These are phyloP conservation scores for Aspergillus fijiensis DNA, from an alignment of 2,329 filamentous ascomycete species.

Conservation along the genomic window DNA sequence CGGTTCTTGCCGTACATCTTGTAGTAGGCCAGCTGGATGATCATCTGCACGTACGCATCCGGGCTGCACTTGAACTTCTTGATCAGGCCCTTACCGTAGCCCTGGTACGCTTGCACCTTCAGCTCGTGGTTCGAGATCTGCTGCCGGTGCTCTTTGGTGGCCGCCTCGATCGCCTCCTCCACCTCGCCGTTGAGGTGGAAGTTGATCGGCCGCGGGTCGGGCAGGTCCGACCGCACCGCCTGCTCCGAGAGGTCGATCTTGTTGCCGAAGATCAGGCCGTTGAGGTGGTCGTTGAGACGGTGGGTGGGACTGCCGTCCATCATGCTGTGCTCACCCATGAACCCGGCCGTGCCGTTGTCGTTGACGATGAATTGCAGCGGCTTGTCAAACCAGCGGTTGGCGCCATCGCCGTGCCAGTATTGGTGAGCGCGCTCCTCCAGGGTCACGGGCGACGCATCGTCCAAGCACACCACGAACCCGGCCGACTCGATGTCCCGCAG, in stretches of 20 bases:
- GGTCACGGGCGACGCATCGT: conserved; percentile 86
- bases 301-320: conserved; percentile 99
- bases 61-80: conserved; percentile 99
- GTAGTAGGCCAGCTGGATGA: conserved; percentile 96
- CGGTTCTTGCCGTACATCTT: conserved; percentile 99
- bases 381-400: conserved; percentile 98
- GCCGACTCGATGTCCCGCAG: conserved; percentile 82
- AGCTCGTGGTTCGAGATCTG: conserved; percentile 88
- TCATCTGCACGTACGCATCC: conserved; percentile 96
- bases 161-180: conserved; percentile 73
- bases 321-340: conserved; percentile 99
- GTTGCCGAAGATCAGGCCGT: conserved; percentile 88
- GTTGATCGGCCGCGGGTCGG: conserved; percentile 73
- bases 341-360: conserved; percentile 95
- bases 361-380: conserved; percentile 97
- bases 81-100: conserved; percentile 96
- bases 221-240: conserved; percentile 73
- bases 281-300: conserved; percentile 90
- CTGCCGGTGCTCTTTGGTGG: conserved; percentile 72
- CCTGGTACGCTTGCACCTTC: conserved; percentile 91
- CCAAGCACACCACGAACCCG: conserved; percentile 88
- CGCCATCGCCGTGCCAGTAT: conserved; percentile 97
- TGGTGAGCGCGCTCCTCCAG: conserved; percentile 91
- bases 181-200: conserved; percentile 77
- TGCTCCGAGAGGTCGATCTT: conserved; percentile 86